A percentile compares a stretch with the other conserved stretches of the same genome.
phyloP scores from a whole-genome alignment of 1,284 basidiomycete species.

The Hemileccinum hortonii region DNA sequence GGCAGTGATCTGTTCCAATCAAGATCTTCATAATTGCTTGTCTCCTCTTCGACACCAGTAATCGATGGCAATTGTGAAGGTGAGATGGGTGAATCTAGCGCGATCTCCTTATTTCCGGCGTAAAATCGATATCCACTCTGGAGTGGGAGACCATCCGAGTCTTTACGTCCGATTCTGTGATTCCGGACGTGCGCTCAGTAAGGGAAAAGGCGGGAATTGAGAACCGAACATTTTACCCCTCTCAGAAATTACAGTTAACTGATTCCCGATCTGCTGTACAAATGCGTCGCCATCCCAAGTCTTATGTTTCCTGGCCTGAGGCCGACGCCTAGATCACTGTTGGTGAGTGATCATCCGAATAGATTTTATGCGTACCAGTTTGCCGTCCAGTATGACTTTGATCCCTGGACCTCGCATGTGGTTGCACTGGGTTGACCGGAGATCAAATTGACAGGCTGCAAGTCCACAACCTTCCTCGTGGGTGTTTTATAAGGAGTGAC shows the following conservation, averaged over 20 bases:
- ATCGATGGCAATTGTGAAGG: constrained; percentile 51
- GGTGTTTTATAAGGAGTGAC: constrained; percentile 32
- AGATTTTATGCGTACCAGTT: constrained; percentile 53
- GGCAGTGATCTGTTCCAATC: constrained; percentile 2
- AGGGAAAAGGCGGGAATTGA: constrained; percentile 4
- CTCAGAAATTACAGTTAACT: constrained; percentile 64
- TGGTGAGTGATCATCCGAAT: constrained; percentile 2
- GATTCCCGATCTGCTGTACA: constrained; percentile 50
- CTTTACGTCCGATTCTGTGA: constrained; percentile 59
- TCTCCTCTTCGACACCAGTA: constrained; percentile 36
- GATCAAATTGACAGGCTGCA: constrained; percentile 45
- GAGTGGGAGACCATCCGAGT: constrained; percentile 60
- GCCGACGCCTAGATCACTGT: constrained; percentile 60
- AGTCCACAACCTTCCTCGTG: constrained; percentile 33
- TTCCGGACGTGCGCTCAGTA: constrained; percentile 10
- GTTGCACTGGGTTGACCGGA: constrained; percentile 15
- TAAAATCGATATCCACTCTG: constrained; percentile 48
- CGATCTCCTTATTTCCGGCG: constrained; percentile 62
- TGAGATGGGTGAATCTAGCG: constrained; percentile 53
- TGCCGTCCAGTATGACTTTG: constrained; percentile 57
- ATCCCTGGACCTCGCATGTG: constrained; percentile 7
- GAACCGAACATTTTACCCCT: constrained; percentile 59
- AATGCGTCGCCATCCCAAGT: constrained; percentile 85
- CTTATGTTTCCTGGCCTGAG: constrained; percentile 79
- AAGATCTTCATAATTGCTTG: constrained; percentile 16